Base-by-base conservation (phyloP, 2,329 filamentous ascomycete species). In the Rasamsonia emersonii region DNA sequence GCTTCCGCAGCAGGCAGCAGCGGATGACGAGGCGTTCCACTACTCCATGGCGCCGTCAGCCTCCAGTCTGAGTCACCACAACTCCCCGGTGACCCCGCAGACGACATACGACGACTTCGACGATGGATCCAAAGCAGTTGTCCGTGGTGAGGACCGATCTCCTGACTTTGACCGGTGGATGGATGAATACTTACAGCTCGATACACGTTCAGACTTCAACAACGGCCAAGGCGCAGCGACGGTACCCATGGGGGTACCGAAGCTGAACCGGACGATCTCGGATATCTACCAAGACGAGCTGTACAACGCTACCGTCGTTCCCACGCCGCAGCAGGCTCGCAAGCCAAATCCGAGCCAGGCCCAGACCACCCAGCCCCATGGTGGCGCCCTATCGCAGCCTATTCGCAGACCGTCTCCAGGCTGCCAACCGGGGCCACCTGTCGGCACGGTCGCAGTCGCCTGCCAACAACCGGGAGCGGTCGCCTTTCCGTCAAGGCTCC, bases 231-330 rank as follows among this genome's bases (percentile, higher is more conserved):
- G 50, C 42, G 37, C 42, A 43, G 45, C 41, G 42, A 25, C 45
- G 28, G 42, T 58, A 46, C 38, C 56, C 28, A 48, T 65, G 40
- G 65, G 68, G 23, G 65, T 78, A 16, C 82, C 86, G 16, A 91
- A 89, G 59, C 73, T 93, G 42, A 80, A 86, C 45, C 73, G 86
- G 35, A 91, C 86, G 1, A 85, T 91, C 62, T 89, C 86, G 14
- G 86, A 93, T 50, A 73, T 85, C 30, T 89, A 83, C 50, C 73
- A 77, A 47, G 88, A 94, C 54, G 85, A 91, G 56, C 71, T 93
- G 1, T 93, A 84, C 66, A 86, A 80, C 46, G 40, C 59, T 45
- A 47, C 64, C 57, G 15, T 53, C 41, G 54, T 56, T 49, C 42
- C 55, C 9, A 47, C 53, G 32, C 53, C 51, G 31, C 53, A 51